A percentile compares a stretch with the other conserved stretches of the same genome.
phyloP scores from a whole-genome alignment of 805 yeast species.

The Nakazawaea holstii region DNA sequence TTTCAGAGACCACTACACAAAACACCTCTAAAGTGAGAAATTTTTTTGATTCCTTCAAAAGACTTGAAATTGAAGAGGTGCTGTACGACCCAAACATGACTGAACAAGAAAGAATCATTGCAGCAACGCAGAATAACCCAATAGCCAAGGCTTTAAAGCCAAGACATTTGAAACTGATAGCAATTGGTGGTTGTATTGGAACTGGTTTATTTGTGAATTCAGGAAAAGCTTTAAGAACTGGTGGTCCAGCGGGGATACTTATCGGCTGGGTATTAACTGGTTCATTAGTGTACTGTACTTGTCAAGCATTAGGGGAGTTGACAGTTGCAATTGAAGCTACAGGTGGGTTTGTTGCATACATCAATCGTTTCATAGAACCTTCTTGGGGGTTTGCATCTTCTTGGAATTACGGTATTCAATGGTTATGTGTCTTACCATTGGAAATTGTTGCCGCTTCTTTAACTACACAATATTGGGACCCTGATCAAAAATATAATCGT shows the following conservation, averaged over 20 bases:
- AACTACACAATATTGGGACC: slow-evolving; percentile 50
- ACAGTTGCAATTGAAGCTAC: slow-evolving; percentile 48
- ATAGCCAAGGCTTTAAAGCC: slow-evolving; percentile 43
- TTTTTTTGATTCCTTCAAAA: slow-evolving; percentile 11
- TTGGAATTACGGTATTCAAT: slow-evolving; percentile 48
- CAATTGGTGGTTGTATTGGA: slow-evolving; percentile 65
- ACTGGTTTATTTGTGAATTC: slow-evolving; percentile 67
- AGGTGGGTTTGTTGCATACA: slow-evolving; percentile 47
- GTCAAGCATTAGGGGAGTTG: slow-evolving; percentile 58
- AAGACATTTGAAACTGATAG: slow-evolving; percentile 56
- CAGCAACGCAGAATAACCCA: slow-evolving; percentile 9
- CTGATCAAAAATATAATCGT: slow-evolving; percentile 29
- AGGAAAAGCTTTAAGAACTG: slow-evolving; percentile 50
- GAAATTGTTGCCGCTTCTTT: slow-evolving; percentile 57
- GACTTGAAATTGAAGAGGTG: slow-evolving; percentile 5
- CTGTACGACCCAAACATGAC: slow-evolving; percentile 10
- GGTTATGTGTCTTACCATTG: slow-evolving; percentile 51
- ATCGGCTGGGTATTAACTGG: slow-evolving; percentile 53
- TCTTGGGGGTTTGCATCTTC: slow-evolving; percentile 50
- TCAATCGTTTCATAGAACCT: slow-evolving; percentile 48
- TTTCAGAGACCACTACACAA: not conserved
- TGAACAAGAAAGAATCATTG: slow-evolving; percentile 8
- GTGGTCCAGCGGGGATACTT: slow-evolving; percentile 63
- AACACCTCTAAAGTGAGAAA: not conserved
- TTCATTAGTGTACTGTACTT: slow-evolving; percentile 50